These are phyloP conservation scores for Tulasnella sp. DNA, from an alignment of 768 basidiomycete species.

Conservation along the genomic window DNA sequence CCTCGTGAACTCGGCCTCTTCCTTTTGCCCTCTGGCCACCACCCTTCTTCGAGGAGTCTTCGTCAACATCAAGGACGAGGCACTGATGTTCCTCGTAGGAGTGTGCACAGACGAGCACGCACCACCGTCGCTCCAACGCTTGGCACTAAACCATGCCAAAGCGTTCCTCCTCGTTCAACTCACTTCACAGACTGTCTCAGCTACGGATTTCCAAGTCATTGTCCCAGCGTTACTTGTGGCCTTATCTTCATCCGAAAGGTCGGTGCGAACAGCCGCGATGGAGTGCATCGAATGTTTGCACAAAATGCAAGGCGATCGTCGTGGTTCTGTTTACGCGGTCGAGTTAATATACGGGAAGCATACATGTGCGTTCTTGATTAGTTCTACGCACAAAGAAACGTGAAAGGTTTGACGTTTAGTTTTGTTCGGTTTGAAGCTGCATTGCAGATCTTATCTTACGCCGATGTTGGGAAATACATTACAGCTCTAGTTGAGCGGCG, in stretches of 20 bases:
- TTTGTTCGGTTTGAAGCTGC: conserved; percentile 3
- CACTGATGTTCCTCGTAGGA: conserved; percentile 71
- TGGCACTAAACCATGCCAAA: conserved; percentile 60
- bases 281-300: conserved; percentile 44
- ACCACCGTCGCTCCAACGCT: conserved; percentile 29
- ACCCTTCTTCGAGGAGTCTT: conserved; percentile 56
- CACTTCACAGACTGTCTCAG: conserved; percentile 27
- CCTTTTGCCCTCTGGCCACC: conserved; percentile 40
- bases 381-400: too few species aligned
- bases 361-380: conserved; percentile 38
- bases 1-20: conserved; percentile 46
- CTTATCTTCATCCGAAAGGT: conserved; percentile 36
- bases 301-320: conserved; percentile 28
- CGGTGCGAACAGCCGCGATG: conserved; percentile 41
- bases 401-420: too few species aligned
- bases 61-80: conserved; percentile 51
- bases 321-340: conserved; percentile 51
- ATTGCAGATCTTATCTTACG: conserved; percentile 59
- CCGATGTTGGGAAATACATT: conserved; percentile 50
- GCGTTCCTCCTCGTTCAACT: conserved; percentile 73
- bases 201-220: conserved; percentile 69
- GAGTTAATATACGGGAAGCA: conserved; percentile 59
- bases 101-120: conserved; percentile 35
- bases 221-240: conserved; percentile 58
- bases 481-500: conserved; percentile 15